Percentiles rank a stretch among this genome's conserved stretches.
phyloP scores from a whole-genome alignment of 148 eudicot species.

The Cornus suecica region DNA sequence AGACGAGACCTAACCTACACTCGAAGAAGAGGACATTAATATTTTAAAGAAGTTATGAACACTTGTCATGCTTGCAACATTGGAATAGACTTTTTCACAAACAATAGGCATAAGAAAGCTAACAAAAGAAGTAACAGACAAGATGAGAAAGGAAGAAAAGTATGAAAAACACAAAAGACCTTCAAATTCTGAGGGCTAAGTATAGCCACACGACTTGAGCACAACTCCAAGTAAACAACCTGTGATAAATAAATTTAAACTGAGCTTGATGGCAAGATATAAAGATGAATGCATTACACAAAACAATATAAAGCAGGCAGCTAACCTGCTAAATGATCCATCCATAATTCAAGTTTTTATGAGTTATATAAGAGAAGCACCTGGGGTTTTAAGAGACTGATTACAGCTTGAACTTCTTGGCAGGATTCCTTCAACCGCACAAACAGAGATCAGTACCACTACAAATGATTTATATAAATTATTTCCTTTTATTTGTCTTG shows the following conservation, averaged over 20 bases:
- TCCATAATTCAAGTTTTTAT: constrained; percentile 9
- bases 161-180: constrained; percentile 35
- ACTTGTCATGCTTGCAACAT: background rate
- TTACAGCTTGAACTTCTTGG: constrained; percentile 84
- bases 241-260: constrained; percentile 21
- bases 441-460: constrained; percentile 1
- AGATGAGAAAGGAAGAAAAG: background rate
- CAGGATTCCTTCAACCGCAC: constrained; percentile 72
- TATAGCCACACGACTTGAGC: constrained; percentile 76
- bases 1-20: too few species aligned
- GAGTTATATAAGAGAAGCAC: constrained; percentile 35
- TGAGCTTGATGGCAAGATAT: background rate
- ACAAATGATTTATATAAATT: background rate
- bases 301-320: constrained; percentile 10
- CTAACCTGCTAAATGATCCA: constrained; percentile 2
- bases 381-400: constrained; percentile 78
- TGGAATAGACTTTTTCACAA: constrained; percentile 6
- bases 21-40: too few species aligned
- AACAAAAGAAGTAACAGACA: background rate
- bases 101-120: background rate
- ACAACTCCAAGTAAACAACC: constrained; percentile 95
- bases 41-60: too few species aligned
- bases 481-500: background rate
- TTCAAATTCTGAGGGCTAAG: constrained; percentile 70
- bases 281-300: background rate